Evolutionary conservation across 345 rosid genomes (phyloP).

Genomic region (Triadica sebifera): DNA sequence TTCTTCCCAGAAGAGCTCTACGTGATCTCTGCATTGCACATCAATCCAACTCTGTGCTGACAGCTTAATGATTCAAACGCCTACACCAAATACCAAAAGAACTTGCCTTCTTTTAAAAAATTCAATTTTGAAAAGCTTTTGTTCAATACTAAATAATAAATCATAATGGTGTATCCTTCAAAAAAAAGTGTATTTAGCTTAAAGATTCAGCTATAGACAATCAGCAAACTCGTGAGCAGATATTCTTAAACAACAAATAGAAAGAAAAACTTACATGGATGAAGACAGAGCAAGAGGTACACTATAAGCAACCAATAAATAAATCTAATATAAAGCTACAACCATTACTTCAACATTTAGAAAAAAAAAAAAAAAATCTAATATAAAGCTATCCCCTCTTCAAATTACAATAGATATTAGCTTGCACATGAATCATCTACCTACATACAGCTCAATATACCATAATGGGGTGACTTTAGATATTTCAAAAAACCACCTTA

Average conservation of each 20-base stretch:
- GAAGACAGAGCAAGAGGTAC: neutral
- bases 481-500: neutral
- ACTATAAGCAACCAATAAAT: neutral
- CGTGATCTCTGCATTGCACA: conserved; percentile 89
- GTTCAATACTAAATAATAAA: neutral
- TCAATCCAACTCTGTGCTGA: conserved; percentile 24
- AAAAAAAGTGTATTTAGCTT: conserved; percentile 8
- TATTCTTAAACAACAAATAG: neutral
- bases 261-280: neutral
- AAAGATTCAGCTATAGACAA: conserved; percentile 5
- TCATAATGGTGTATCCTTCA: neutral
- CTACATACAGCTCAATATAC: neutral
- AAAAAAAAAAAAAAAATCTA: neutral
- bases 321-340: too few relatives aligned
- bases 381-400: neutral
- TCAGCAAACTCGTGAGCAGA: neutral
- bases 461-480: neutral
- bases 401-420: neutral
- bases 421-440: neutral
- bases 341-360: neutral
- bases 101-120: conserved; percentile 5
- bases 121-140: neutral
- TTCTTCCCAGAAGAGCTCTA: conserved; percentile 69
- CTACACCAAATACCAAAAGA: conserved; percentile 10
- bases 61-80: neutral